phyloP scores from a whole-genome alignment of 139 green algal species.

The Chlamydomonas sphaeroides region DNA sequence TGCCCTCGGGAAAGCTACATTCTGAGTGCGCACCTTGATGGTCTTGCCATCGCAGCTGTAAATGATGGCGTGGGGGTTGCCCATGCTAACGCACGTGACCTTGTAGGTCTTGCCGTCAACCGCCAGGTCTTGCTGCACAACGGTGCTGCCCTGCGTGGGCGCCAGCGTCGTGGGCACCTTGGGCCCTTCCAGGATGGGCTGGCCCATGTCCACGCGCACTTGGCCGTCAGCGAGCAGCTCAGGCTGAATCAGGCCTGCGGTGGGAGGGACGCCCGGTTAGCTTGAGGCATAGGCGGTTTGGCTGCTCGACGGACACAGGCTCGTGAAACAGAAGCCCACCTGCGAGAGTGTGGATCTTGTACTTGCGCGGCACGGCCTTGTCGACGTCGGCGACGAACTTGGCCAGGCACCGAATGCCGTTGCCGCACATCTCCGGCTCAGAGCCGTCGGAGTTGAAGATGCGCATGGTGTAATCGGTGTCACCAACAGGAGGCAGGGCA shows the following conservation, averaged over 20 bases:
- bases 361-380: constrained; percentile 61
- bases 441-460: constrained; percentile 98
- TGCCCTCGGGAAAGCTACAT: no score
- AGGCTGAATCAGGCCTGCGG: constrained; percentile 90
- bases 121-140: constrained; percentile 76
- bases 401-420: constrained; percentile 97
- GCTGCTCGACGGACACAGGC: no score
- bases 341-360: constrained; percentile 93
- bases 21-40: constrained; percentile 68
- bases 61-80: constrained; percentile 95
- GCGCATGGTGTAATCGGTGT: constrained; percentile 93
- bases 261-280: no score
- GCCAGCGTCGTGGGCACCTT: constrained; percentile 89
- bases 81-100: constrained; percentile 96
- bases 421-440: constrained; percentile 99
- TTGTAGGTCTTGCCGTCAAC: constrained; percentile 83
- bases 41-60: constrained; percentile 74
- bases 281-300: neutral
- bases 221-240: constrained; percentile 89
- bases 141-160: constrained; percentile 70
- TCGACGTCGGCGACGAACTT: constrained; percentile 91
- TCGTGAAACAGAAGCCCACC: constrained; percentile 42
- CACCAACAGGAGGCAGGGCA: constrained; percentile 77
- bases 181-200: constrained; percentile 82
- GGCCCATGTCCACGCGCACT: constrained; percentile 97